Evolutionary conservation across 305 asterid species (phyloP), one percentile per base, ranked within the genome.

Genomic region (Striga hermonthica): DNA sequence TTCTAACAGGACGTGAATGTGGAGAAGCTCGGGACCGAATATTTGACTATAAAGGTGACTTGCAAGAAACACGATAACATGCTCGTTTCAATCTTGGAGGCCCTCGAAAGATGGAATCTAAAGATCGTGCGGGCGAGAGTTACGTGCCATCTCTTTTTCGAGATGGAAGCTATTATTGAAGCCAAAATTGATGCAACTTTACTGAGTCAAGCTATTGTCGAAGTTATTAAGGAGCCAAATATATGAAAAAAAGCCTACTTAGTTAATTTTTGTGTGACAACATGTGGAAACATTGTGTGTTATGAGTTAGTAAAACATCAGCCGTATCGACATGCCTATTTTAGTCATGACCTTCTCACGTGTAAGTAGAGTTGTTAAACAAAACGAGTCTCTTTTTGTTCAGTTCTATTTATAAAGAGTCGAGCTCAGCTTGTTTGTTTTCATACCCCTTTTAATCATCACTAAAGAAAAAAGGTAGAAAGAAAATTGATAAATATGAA

Each of bases 91-190:
- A 76, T 89, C 44, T 45, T 84, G 44, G 93, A 82, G 47, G 82
- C 77, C 1, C 73, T 89, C 70, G 95, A 89, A 66, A 80, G 76
- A 8, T 57, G 80, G 85, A 73, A 80, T 49, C 9, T 84, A 35
- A 73, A 71, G 55, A 80, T 84, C 4, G 56, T 72, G 14, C 70
- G 83, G 63, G 86, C 87, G 6, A 84, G 70, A 38, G 71, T 77
- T 61, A 60, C 73, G 47, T 78, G 77, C 81, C 78, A 75, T 7
- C 71, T 76, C 72, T 69, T 83, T 45, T 89, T 89, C 43, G 73
- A 68, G 6, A 75, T 89, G 90, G 95, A 84, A 74, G 93, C 95
- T 55, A 75, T 83, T 76, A 76, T 85, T 5, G 85, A 81, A 71
- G 81, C 82, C 43, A 57, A 52, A 34, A 52, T 78, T 45, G 86